These are phyloP conservation scores for Chrysopogon serrulatus DNA, from an alignment of 176 grass and related monocot genomes.

Conservation along the genomic window DNA sequence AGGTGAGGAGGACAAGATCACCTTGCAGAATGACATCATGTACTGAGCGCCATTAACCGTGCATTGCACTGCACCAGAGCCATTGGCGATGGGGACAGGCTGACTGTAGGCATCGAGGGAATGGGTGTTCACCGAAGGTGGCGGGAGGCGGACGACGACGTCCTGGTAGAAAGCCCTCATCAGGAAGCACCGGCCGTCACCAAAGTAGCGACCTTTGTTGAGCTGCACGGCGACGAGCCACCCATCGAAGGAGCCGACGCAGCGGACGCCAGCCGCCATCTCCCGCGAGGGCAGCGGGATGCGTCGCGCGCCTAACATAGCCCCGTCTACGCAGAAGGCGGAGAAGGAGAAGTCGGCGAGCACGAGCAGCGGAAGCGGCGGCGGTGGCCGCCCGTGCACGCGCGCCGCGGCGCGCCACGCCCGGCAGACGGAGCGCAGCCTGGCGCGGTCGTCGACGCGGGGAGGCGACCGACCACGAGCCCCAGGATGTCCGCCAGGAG, in stretches of 20 bases:
- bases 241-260: conserved; percentile 20
- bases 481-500: conserved; percentile 30
- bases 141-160: conserved; percentile 6
- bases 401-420: conserved; percentile 18
- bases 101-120: background rate
- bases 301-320: background rate
- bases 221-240: conserved; percentile 29
- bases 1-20: conserved; percentile 28
- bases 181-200: conserved; percentile 32
- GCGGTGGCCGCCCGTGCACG: conserved; percentile 11
- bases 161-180: conserved; percentile 18
- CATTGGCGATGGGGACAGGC: conserved; percentile 28
- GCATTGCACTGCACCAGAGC: conserved; percentile 21
- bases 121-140: background rate
- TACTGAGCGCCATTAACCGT: conserved; percentile 6
- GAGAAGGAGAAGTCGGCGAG: conserved; percentile 9
- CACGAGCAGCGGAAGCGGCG: conserved; percentile 37
- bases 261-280: background rate
- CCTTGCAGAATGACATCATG: conserved; percentile 44
- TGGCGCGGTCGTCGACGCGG: conserved; percentile 20
- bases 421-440: conserved; percentile 33
- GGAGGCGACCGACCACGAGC: conserved; percentile 14
- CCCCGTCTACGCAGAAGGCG: background rate
- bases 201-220: conserved; percentile 12
- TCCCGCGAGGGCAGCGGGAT: background rate